A percentile compares a stretch with the other conserved stretches of the same genome.
Evolutionary conservation across 75 land plant species (phyloP).

Genomic region (Pinus tabuliformis): DNA sequence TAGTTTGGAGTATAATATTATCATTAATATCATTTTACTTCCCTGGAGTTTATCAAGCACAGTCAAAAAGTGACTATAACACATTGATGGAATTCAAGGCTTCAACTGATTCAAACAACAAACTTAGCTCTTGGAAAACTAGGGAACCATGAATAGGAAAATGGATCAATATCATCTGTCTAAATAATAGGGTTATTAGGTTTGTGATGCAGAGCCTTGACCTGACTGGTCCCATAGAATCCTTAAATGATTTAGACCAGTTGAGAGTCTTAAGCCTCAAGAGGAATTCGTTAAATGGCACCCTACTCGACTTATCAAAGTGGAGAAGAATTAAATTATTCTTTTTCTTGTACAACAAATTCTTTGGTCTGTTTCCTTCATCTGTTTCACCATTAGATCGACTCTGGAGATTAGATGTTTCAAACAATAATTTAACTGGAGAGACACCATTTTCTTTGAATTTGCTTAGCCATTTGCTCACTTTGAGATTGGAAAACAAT

Average conservation of each 20-base stretch:
- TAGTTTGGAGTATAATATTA: neutral
- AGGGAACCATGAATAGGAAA: constrained; percentile 21
- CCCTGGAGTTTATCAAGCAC: neutral
- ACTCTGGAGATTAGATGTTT: constrained; percentile 73
- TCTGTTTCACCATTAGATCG: constrained; percentile 37
- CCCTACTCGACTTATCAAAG: constrained; percentile 59
- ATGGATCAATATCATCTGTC: constrained; percentile 33
- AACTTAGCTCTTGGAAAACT: constrained; percentile 17
- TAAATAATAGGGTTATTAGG: constrained; percentile 14
- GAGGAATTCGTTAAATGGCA: constrained; percentile 53
- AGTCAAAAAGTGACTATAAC: constrained; percentile 1
- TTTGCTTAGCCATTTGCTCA: constrained; percentile 46
- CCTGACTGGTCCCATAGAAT: constrained; percentile 18
- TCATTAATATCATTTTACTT: neutral
- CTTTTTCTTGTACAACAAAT: constrained; percentile 51
- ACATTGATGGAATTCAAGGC: constrained; percentile 16
- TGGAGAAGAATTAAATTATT: constrained; percentile 53
- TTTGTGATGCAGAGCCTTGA: constrained; percentile 22
- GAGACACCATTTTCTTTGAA: constrained; percentile 43
- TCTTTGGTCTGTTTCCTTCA: constrained; percentile 51
- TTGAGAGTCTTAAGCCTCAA: constrained; percentile 78
- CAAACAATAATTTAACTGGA: constrained; percentile 56
- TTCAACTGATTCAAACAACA: constrained; percentile 12
- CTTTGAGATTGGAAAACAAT: constrained; percentile 63
- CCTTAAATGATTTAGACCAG: constrained; percentile 14